Evolutionary conservation across 495 filamentous ascomycete genomes (phyloP).

Genomic region (Cudoniella acicularis): DNA sequence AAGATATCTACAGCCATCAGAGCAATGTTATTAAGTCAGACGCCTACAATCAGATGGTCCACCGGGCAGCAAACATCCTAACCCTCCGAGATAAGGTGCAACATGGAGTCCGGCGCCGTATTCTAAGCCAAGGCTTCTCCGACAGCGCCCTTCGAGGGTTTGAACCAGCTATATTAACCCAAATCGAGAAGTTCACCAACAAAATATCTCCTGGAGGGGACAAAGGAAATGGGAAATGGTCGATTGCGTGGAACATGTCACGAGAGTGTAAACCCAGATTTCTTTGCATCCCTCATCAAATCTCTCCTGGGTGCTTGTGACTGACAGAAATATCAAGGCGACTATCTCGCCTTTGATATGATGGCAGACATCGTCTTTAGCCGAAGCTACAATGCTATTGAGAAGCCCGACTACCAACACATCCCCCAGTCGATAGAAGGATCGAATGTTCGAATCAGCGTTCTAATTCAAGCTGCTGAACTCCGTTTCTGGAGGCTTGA

Average conservation of each 20-base stretch:
- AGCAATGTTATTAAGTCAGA: neutral
- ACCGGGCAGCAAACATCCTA: neutral
- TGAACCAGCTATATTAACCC: neutral
- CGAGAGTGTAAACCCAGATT: too few relatives aligned
- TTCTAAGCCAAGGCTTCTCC: neutral
- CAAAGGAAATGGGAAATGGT: neutral
- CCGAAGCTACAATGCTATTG: constrained; percentile 43
- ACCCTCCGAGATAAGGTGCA: neutral
- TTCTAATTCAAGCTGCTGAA: neutral
- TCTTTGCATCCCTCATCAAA: too few relatives aligned
- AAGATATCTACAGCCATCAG: neutral
- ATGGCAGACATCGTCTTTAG: constrained; percentile 66
- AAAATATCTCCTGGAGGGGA: neutral
- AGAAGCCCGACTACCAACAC: neutral
- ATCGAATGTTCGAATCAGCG: neutral
- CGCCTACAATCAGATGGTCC: neutral
- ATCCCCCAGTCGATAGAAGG: neutral
- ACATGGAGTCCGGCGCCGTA: neutral
- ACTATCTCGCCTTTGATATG: constrained; percentile 65
- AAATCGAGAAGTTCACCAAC: neutral
- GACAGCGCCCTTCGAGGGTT: neutral
- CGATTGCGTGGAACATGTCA: too few relatives aligned
- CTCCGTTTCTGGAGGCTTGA: constrained; percentile 32
- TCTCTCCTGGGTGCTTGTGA: too few relatives aligned
- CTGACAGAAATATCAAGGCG: constrained; percentile 22